phyloP scores from a whole-genome alignment of 495 filamentous ascomycete genomes.

The Neurospora sp. region DNA sequence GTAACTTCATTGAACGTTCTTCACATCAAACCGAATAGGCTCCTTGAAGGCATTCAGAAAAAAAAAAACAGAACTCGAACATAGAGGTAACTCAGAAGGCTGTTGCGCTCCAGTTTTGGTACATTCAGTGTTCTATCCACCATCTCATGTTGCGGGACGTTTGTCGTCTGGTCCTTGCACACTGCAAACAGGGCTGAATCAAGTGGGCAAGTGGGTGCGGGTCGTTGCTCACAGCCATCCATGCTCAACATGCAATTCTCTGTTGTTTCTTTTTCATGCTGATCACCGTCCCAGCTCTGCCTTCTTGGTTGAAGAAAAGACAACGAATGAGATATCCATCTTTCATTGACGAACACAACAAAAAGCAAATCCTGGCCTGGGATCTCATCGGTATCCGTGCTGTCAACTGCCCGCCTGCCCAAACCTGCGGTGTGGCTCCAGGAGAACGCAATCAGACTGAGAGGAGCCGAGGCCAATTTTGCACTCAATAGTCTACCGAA shows the following conservation, averaged over 20 bases:
- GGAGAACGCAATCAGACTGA: neutral
- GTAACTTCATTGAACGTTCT: neutral
- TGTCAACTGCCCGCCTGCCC: neutral
- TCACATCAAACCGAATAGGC: neutral
- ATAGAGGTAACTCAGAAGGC: neutral
- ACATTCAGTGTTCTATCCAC: neutral
- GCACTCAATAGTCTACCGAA: neutral
- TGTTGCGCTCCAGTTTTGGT: neutral
- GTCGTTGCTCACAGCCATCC: neutral
- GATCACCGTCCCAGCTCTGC: neutral
- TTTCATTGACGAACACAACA: neutral
- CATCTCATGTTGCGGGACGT: neutral
- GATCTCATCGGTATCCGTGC: neutral
- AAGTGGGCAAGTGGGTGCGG: neutral
- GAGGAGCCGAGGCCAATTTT: neutral
- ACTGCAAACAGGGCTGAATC: neutral
- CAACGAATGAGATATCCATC: neutral
- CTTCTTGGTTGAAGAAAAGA: neutral
- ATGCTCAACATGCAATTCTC: neutral
- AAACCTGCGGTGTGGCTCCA: neutral
- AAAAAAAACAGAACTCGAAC: neutral
- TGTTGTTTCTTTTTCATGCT: neutral
- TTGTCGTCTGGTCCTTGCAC: neutral
- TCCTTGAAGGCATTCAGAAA: neutral
- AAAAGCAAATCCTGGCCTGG: neutral